phyloP scores from a whole-genome alignment of 345 rosid species.

The Carallia brachiata region DNA sequence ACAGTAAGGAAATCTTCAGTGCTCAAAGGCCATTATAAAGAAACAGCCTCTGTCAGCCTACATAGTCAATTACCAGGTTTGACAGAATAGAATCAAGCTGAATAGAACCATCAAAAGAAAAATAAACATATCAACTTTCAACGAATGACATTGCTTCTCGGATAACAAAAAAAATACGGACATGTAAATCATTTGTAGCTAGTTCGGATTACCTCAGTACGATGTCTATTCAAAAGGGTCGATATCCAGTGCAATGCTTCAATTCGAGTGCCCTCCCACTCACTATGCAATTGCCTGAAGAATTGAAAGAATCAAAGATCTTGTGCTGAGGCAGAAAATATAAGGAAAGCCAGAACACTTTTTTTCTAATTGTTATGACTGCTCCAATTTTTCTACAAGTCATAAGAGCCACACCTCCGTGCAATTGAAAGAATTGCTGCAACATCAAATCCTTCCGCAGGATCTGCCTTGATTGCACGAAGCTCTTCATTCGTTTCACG shows the following conservation, averaged over 20 bases:
- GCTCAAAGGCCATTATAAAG: not conserved
- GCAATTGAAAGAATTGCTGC: slow-evolving; percentile 85
- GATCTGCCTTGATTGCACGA: slow-evolving; percentile 74
- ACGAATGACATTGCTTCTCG: too few relatives aligned
- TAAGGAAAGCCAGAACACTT: not conserved
- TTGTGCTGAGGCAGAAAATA: not conserved
- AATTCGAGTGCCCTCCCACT: slow-evolving; percentile 86
- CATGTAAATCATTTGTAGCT: too few relatives aligned
- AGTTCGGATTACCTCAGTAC: slow-evolving; percentile 58
- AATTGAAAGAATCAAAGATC: slow-evolving; percentile 16
- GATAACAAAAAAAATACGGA: not conserved
- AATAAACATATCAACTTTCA: too few relatives aligned
- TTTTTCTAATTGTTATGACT: slow-evolving; percentile 14
- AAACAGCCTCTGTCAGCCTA: not conserved
- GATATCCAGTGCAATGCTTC: slow-evolving; percentile 98
- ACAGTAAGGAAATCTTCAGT: not conserved
- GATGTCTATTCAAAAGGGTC: slow-evolving; percentile 78
- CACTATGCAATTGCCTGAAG: slow-evolving; percentile 66
- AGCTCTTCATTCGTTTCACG: slow-evolving; percentile 99
- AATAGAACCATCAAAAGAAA: too few relatives aligned
- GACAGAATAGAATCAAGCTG: too few relatives aligned
- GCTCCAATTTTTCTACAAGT: slow-evolving; percentile 12
- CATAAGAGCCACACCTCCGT: slow-evolving; percentile 59
- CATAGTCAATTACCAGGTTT: not conserved
- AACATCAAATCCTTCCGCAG: slow-evolving; percentile 86